phyloP scores from a whole-genome alignment of 768 basidiomycete genomes.

The Galerina sulciceps region DNA sequence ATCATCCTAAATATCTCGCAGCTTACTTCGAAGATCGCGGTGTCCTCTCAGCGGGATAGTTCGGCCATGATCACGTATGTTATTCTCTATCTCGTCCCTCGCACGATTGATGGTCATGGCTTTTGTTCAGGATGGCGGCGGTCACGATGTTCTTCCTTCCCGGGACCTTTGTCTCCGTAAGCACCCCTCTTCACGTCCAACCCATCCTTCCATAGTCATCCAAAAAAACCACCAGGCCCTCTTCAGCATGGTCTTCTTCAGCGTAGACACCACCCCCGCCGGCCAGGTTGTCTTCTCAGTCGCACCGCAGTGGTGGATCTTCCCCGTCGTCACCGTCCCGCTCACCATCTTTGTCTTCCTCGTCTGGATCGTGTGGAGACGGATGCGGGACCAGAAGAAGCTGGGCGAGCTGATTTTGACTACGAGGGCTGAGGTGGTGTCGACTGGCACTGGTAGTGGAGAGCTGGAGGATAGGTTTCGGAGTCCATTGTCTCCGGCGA shows the following conservation, averaged over 20 bases:
- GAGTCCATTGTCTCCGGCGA: no score
- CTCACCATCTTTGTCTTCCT: conserved; percentile 23
- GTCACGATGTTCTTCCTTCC: conserved; percentile 32
- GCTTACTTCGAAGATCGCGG: conserved; percentile 23
- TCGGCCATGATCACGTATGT: conserved; percentile 31
- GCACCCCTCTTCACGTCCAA: background rate
- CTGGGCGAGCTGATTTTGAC: no score
- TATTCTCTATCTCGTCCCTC: background rate
- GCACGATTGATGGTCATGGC: background rate
- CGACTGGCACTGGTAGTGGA: no score
- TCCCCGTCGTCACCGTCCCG: conserved; percentile 23
- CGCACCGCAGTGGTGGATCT: conserved; percentile 21
- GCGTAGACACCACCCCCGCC: conserved; percentile 4
- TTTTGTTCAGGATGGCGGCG: conserved; percentile 24
- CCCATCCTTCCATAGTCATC: background rate
- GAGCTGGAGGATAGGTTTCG: no score
- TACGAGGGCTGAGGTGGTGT: no score
- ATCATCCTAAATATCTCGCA: conserved; percentile 22
- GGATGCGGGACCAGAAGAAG: background rate
- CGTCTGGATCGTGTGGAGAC: conserved; percentile 19
- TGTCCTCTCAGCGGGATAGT: conserved; percentile 25
- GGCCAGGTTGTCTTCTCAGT: conserved; percentile 6
- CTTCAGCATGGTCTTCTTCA: conserved; percentile 31
- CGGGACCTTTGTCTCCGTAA: conserved; percentile 28
- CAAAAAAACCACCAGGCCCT: conserved; percentile 13